Evolutionary conservation across 768 basidiomycete species (phyloP).

Genomic region (Tulasnella calospora): DNA sequence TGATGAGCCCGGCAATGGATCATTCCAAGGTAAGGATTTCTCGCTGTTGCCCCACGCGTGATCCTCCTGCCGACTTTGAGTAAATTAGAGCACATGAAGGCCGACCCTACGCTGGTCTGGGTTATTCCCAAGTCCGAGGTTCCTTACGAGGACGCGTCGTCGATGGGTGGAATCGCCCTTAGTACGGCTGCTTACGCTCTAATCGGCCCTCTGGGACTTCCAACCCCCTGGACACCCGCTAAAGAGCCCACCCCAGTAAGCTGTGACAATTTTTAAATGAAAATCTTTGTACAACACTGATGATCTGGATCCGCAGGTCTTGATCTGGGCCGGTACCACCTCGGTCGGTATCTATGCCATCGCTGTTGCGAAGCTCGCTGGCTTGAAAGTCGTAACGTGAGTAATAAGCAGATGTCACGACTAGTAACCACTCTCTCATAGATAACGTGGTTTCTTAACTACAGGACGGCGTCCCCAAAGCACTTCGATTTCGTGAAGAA

Average conservation of each 20-base stretch:
- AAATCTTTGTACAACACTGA: no score
- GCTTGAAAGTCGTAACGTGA: slow-evolving; percentile 43
- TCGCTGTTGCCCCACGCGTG: not conserved
- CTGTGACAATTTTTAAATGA: not conserved
- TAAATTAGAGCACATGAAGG: slow-evolving; percentile 27
- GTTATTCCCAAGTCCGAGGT: slow-evolving; percentile 26
- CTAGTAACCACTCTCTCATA: not conserved
- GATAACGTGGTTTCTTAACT: not conserved
- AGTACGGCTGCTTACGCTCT: slow-evolving; percentile 30
- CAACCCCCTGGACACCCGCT: slow-evolving; percentile 22
- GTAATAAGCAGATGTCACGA: not conserved
- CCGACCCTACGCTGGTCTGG: slow-evolving; percentile 27
- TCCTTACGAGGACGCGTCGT: slow-evolving; percentile 30
- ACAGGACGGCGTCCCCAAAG: slow-evolving; percentile 39
- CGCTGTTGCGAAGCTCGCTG: slow-evolving; percentile 42
- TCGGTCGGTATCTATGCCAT: slow-evolving; percentile 39
- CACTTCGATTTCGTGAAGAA: slow-evolving; percentile 39
- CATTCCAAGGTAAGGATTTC: slow-evolving; percentile 29
- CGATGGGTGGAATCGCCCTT: slow-evolving; percentile 30
- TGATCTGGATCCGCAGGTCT: slow-evolving; percentile 8
- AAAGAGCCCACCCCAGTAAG: slow-evolving; percentile 22
- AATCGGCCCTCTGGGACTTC: slow-evolving; percentile 26
- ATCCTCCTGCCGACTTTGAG: not conserved
- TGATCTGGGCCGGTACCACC: slow-evolving; percentile 29
- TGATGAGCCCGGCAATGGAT: slow-evolving; percentile 27